Conservation (phyloP, 2,329 filamentous ascomycete genomes). For the Penicillium sclerotigenum region DNA sequence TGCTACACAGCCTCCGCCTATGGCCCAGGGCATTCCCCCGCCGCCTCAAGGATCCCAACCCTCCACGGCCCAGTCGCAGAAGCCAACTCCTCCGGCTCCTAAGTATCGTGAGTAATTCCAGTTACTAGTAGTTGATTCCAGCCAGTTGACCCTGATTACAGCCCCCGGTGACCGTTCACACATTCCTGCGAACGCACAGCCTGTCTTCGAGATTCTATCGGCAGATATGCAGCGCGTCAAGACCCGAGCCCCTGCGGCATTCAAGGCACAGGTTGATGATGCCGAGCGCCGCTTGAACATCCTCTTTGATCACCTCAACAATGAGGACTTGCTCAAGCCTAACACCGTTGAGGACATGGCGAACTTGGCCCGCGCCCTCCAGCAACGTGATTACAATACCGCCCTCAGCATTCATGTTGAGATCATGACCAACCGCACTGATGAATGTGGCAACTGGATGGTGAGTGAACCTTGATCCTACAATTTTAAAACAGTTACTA, state of each 20-base stretch:
- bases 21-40: conserved; percentile 33
- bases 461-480: conserved; percentile 50
- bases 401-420: conserved; percentile 69
- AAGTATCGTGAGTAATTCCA: conserved; percentile 61
- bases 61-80: conserved; percentile 50
- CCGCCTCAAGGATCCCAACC: conserved; percentile 45
- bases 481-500: background rate
- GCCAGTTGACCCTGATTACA: conserved; percentile 19
- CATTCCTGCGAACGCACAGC: conserved; percentile 72
- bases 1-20: conserved; percentile 31
- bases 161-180: conserved; percentile 81
- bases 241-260: conserved; percentile 77
- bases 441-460: conserved; percentile 85
- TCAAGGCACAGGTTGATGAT: conserved; percentile 85
- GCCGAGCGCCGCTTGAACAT: conserved; percentile 89
- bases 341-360: conserved; percentile 57
- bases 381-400: conserved; percentile 65
- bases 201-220: conserved; percentile 75
- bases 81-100: conserved; percentile 49
- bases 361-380: conserved; percentile 60
- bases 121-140: background rate
- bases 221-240: conserved; percentile 88
- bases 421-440: conserved; percentile 71
- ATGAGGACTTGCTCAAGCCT: conserved; percentile 80
- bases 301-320: conserved; percentile 96